Base-by-base conservation (phyloP, 2,329 filamentous ascomycete genomes). In the Chalaropsis ovoidea region DNA sequence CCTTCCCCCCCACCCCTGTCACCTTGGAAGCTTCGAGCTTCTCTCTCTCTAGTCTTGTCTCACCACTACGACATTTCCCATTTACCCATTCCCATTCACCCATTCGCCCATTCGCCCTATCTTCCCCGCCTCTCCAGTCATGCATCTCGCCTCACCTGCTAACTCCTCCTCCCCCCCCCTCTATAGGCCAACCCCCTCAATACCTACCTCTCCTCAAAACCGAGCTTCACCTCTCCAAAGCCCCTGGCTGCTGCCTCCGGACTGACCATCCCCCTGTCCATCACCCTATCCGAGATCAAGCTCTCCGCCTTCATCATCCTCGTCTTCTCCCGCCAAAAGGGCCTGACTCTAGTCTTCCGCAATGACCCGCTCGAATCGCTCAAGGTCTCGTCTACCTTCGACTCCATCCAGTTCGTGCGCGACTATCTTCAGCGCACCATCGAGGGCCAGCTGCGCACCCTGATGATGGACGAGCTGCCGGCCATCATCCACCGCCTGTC, bases 401-500 rank as follows among this genome's bases (percentile, higher is more conserved):
- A 99, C 78, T 96, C 93, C 13, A 99, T 99, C 72, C 93, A 94
- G 56, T 99, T 99, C 73, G 94, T 99, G 69, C 88, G 94, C 70
- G 92, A 99, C 75, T 97, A 97, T 75, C 79, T 99, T 66, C 94
- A 99, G 73, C 88, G 90, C 74, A 95, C 93, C 68, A 99, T 99
- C 71, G 94, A 99, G 76, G 88, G 85, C 63, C 94, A 97, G 75
- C 77, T 99, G 68, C 86, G 94, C 39, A 90, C 92, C 65, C 74
- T 99, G 69, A 95, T 99, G 80, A 97, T 97, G 91, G 93, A 99
- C 69, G 94, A 99, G 74, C 77, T 99, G 27, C 94, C 94, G 0
- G 92, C 93, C 61, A 97, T 97, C 67, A 96, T 99, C 68, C 94
- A 99, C 75, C 85, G 91, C 63, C 78, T 99, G 22, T 97, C 93